A percentile compares a stretch with the other conserved stretches of the same genome.
phyloP scores from a whole-genome alignment of 495 filamentous ascomycete genomes.

The Lepidopterella palustris region DNA sequence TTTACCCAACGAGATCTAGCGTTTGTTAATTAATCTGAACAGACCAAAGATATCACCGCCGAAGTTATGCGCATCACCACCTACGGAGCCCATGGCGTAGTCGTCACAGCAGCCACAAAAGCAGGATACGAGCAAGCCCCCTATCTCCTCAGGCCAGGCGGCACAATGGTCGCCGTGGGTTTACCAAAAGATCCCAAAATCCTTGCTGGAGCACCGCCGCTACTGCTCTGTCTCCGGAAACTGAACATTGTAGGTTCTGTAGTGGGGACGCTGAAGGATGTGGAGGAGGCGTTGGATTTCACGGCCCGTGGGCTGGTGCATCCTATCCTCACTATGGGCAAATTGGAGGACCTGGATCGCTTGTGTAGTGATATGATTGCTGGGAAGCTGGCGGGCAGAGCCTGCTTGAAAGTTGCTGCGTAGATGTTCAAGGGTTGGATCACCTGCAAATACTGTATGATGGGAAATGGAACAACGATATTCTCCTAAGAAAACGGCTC shows the following conservation, averaged over 20 bases:
- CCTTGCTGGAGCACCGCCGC: constrained; percentile 28
- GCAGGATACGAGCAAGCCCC: constrained; percentile 25
- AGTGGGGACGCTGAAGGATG: constrained; percentile 32
- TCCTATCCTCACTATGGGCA: constrained; percentile 26
- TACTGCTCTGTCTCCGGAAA: constrained; percentile 22
- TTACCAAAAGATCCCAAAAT: constrained; percentile 15
- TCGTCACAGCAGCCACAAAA: constrained; percentile 28
- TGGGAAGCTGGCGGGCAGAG: too few species aligned
- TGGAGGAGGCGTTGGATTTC: constrained; percentile 33
- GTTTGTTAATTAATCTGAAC: too few species aligned
- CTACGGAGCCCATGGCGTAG: constrained; percentile 29
- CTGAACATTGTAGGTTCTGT: constrained; percentile 32
- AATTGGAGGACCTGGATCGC: constrained; percentile 28
- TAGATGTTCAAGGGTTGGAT: too few species aligned
- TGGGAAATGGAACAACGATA: too few species aligned
- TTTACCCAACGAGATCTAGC: too few species aligned
- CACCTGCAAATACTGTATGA: too few species aligned
- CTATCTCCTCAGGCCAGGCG: constrained; percentile 24
- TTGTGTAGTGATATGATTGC: too few species aligned
- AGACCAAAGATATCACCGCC: constrained; percentile 25
- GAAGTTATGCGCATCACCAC: constrained; percentile 28
- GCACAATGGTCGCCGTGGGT: constrained; percentile 30
- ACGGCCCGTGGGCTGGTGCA: constrained; percentile 29
- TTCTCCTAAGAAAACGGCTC: too few species aligned
- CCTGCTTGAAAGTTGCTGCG: too few species aligned